phyloP scores from a whole-genome alignment of 108 stramenopile genomes.

The Aurantiochytrium sp. region DNA sequence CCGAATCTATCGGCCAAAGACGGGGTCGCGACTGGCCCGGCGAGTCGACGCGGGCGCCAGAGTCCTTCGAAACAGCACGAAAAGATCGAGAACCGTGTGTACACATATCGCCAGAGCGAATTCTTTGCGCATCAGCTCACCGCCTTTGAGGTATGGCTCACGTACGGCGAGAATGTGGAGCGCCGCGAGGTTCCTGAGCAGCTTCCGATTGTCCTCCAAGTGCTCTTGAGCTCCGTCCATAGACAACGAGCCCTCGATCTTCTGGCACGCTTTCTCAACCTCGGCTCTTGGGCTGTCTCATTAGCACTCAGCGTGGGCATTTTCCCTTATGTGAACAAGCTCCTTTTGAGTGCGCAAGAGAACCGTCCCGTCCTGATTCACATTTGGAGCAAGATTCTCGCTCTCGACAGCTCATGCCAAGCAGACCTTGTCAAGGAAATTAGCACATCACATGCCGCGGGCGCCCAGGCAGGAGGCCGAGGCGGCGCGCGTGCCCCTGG shows the following conservation, averaged over 20 bases:
- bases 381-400: slow-evolving; percentile 87
- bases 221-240: slow-evolving; percentile 76
- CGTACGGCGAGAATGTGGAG: slow-evolving; percentile 61
- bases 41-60: background rate
- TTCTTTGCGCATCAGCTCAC: slow-evolving; percentile 94
- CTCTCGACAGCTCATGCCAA: slow-evolving; percentile 78
- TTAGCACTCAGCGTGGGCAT: slow-evolving; percentile 84
- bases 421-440: slow-evolving; percentile 79
- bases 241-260: slow-evolving; percentile 78
- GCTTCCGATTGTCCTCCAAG: slow-evolving; percentile 92
- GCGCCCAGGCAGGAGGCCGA: background rate
- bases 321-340: slow-evolving; percentile 91
- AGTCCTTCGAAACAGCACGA: background rate
- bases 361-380: slow-evolving; percentile 79
- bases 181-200: slow-evolving; percentile 73
- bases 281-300: slow-evolving; percentile 89
- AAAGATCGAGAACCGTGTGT: slow-evolving; percentile 2
- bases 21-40: background rate
- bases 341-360: slow-evolving; percentile 71
- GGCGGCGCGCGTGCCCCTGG: background rate
- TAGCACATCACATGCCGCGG: background rate
- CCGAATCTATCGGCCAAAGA: slow-evolving; percentile 23
- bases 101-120: background rate
- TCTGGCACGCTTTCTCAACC: slow-evolving; percentile 70
- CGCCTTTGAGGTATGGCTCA: slow-evolving; percentile 95